Percentiles rank a stretch among this genome's conserved stretches.
Evolutionary conservation across 2,329 filamentous ascomycete genomes (phyloP).

Genomic region (Grosmannia penicillata): DNA sequence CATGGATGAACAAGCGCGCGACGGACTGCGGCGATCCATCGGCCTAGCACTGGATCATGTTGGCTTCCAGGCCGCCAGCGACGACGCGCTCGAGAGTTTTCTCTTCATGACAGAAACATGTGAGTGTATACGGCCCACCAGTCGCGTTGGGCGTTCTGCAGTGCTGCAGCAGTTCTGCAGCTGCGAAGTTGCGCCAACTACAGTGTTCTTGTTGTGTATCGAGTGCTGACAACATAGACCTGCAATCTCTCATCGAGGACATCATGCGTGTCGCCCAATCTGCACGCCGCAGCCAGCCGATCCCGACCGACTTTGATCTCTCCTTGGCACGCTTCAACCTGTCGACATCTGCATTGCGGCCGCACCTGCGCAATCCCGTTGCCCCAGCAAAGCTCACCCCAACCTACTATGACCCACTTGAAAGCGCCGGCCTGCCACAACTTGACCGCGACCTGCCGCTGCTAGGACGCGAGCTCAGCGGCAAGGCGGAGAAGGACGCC

Average conservation of each 20-base stretch:
- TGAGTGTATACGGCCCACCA: too few species aligned
- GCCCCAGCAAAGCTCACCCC: slow-evolving; percentile 22
- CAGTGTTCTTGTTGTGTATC: too few species aligned
- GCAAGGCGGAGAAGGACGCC: slow-evolving; percentile 38
- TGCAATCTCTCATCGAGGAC: slow-evolving; percentile 32
- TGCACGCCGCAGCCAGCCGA: slow-evolving; percentile 35
- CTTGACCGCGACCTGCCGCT: slow-evolving; percentile 24
- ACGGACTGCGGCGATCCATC: slow-evolving; percentile 38
- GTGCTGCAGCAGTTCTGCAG: too few species aligned
- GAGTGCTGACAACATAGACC: too few species aligned
- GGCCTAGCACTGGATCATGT: slow-evolving; percentile 40
- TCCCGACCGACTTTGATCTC: slow-evolving; percentile 42
- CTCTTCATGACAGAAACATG: slow-evolving; percentile 40
- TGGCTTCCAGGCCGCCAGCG: slow-evolving; percentile 39
- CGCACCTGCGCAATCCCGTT: slow-evolving; percentile 41
- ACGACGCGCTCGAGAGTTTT: slow-evolving; percentile 45
- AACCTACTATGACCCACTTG: slow-evolving; percentile 20
- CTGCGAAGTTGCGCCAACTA: too few species aligned
- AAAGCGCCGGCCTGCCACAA: slow-evolving; percentile 1
- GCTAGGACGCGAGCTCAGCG: slow-evolving; percentile 41
- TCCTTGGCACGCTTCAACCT: slow-evolving; percentile 37
- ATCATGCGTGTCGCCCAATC: slow-evolving; percentile 30
- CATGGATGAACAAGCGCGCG: slow-evolving; percentile 19
- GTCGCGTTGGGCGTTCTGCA: too few species aligned
- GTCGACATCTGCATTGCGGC: slow-evolving; percentile 33